Base-by-base conservation (phyloP, 2,329 filamentous ascomycete genomes). In the Phoma sp. region DNA sequence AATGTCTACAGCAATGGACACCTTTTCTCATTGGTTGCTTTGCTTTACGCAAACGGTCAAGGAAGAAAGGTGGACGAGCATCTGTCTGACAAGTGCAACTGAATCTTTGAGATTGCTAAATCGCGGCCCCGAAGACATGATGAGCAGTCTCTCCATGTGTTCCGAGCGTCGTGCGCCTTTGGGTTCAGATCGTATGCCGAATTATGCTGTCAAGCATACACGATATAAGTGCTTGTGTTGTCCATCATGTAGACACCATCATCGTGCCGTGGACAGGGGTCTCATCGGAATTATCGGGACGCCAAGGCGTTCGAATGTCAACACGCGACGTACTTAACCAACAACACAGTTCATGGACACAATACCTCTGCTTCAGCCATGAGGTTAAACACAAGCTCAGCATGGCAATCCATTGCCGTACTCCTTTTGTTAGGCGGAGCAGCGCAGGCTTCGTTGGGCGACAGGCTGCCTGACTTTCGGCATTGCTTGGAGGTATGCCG, bases 381-480 rank as follows among this genome's bases (percentile, higher is more conserved):
- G 72, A 72, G 62, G 56, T 36, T 67, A 56, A 59, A 55, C 51
- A 56, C 49, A 46, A 42, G 46, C 25, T 52, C 54, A 42, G 45
- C 33, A 68, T 72, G 70, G 71, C 63, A 65, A 25, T 47, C 49
- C n/a, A 14, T 61, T 53, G 62, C 62, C 29, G 28, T 68, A 5
- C 18, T 71, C 40, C 62, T 63, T 68, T 47, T 72, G 70, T 45
- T 70, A 57, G 38, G 37, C 49, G 72, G 72, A 33, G 66, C 67
- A 18, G 76, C 80, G 14, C 76, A 81, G 47, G 95, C 92, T 23
- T 97, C 93, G 4, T 68, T 87, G 42, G 95, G 95, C 61, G 95
- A 99, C 75, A 84, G 86, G 49, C 80, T 96, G 55, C 91, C 91
- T 15, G 92, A 96, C 68, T 99, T 99, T 74, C 84, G 83, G 71